These are phyloP conservation scores for Paramarasmius palmivorus DNA, from an alignment of 1,284 basidiomycete genomes.

Conservation along the genomic window DNA sequence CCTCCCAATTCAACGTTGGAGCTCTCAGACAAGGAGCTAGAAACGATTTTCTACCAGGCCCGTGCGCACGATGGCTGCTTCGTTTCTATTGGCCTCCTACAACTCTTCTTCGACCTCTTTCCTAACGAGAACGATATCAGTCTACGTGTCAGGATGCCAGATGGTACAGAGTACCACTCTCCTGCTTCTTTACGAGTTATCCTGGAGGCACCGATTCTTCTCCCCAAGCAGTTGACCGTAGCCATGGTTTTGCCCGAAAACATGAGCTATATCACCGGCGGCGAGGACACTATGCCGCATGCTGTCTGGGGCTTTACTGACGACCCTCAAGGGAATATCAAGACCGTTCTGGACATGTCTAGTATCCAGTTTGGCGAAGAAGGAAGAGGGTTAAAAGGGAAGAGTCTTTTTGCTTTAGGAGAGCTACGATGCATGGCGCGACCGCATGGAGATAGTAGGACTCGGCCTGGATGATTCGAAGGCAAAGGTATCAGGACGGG, in stretches of 20 bases:
- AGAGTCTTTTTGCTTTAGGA: constrained; percentile 29
- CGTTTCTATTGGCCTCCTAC: constrained; percentile 24
- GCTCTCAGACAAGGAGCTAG: constrained; percentile 23
- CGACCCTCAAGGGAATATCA: constrained; percentile 10
- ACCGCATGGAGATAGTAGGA: constrained; percentile 21
- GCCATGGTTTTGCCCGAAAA: constrained; percentile 18
- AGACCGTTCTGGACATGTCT: constrained; percentile 28
- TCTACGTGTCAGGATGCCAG: constrained; percentile 23
- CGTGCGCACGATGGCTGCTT: constrained; percentile 31
- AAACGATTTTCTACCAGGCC: constrained; percentile 31
- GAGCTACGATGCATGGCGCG: constrained; percentile 19
- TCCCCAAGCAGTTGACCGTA: constrained; percentile 20
- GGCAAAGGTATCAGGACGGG: constrained; percentile 17
- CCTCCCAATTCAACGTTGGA: constrained; percentile 10
- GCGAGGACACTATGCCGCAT: constrained; percentile 18
- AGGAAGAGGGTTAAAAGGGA: constrained; percentile 28
- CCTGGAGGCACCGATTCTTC: constrained; percentile 22
- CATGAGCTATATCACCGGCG: constrained; percentile 23
- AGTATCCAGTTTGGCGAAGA: constrained; percentile 33
- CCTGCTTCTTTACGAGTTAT: constrained; percentile 19
- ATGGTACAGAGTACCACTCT: constrained; percentile 22
- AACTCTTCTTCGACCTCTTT: constrained; percentile 30
- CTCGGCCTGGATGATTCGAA: constrained; percentile 14
- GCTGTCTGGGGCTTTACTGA: constrained; percentile 26
- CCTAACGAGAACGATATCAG: constrained; percentile 14